A percentile compares a stretch with the other conserved stretches of the same genome.
These are phyloP conservation scores for Ophiostoma quercus DNA, from an alignment of 2,329 filamentous ascomycete genomes.

Conservation along the genomic window DNA sequence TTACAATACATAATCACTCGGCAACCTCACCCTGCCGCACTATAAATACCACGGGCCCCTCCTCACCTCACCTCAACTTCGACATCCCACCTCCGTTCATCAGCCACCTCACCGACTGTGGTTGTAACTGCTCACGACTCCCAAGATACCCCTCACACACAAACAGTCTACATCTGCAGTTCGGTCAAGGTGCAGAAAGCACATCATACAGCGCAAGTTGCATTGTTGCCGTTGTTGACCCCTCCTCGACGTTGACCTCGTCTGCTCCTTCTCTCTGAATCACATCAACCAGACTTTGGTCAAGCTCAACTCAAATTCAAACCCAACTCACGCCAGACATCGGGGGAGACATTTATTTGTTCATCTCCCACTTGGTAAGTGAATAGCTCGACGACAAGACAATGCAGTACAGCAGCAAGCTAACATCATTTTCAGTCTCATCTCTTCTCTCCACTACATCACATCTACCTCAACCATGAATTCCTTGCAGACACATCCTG, in stretches of 20 bases:
- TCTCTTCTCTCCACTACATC: not conserved
- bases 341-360: constrained; percentile 97
- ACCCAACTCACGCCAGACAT: constrained; percentile 9
- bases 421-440: not conserved
- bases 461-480: constrained; percentile 58
- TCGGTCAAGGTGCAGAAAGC: constrained; percentile 1
- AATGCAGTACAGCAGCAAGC: not conserved
- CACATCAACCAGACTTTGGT: not conserved
- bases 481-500: constrained; percentile 82
- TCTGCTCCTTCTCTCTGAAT: not conserved
- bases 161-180: not conserved
- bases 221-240: not conserved
- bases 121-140: not conserved
- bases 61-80: not conserved
- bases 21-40: not conserved
- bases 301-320: not conserved
- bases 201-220: not conserved
- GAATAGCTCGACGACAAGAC: constrained; percentile 13
- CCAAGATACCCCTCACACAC: not conserved
- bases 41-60: not conserved
- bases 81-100: not conserved
- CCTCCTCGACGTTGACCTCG: not conserved
- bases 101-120: constrained; percentile 1
- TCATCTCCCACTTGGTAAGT: constrained; percentile 78
- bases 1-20: not conserved